Evolutionary conservation across 2,329 filamentous ascomycete species (phyloP), one percentile per base, ranked within the genome.

Genomic region (Metarhizium robertsii): DNA sequence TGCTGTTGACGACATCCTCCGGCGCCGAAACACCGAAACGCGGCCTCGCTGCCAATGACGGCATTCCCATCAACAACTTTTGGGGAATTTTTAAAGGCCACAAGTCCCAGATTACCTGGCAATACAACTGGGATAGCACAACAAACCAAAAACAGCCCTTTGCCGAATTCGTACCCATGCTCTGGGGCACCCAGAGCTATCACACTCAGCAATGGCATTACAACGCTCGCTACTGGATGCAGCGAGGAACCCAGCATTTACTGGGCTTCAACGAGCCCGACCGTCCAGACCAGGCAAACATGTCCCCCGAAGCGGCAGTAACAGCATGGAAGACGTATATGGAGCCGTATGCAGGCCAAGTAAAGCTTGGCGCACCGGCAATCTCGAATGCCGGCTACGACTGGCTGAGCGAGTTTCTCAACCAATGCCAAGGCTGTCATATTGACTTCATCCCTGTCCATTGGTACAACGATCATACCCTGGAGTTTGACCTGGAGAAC

Each of bases 361-460:
- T 71, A 49, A 69, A 71, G 58, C 68, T 79, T 48, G 74, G 74
- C 55, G 69, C 74, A 6, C 77, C 77, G 4, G 68, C 73, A 50
- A 75, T 79, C 45, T 77, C 76, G 59, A 78, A 77, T 61, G 74
- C 71, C 49, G 67, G 63, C 11, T 68, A 76, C 32, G 62, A 66
- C 50, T 79, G 72, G 69, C 65, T 79, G n/a, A 59, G 61, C 20
- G 61, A 66, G 34, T 79, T 79, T 67, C 48, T 78, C 38, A 54
- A 57, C n/a, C 61, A 64, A 6, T 78, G 76, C 66, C 61, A 59
- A 14, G 65, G 60, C 47, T 77, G 73, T 68, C 67, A 65, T 11
- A 71, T 79, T 51, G 73, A 77, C 62, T 73, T 71, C 58, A 59
- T 77, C 55, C 67, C 69, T 59, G 67, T 77, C 40, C 76, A 79